Percentiles rank a stretch among this genome's conserved stretches.
Evolutionary conservation across 805 yeast species (phyloP).

Genomic region (Candida schatavii): DNA sequence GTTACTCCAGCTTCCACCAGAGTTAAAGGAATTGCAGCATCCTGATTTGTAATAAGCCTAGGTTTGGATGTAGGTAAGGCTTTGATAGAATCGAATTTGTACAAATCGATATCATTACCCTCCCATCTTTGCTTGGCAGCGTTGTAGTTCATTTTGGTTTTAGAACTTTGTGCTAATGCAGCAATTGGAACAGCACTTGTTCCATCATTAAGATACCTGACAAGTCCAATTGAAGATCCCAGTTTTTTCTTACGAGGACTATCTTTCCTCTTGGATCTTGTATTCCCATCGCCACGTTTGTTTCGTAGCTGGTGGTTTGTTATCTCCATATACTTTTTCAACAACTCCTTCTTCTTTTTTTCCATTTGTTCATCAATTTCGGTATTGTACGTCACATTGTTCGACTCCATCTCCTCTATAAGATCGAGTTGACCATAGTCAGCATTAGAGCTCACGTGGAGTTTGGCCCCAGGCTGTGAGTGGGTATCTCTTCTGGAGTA

Average conservation of each 20-base stretch:
- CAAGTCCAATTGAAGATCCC: slow-evolving; percentile 22
- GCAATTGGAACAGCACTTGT: slow-evolving; percentile 12
- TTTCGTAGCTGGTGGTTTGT: slow-evolving; percentile 13
- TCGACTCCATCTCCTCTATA: slow-evolving; percentile 11
- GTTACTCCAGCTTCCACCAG: slow-evolving; percentile 15
- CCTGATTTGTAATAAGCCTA: slow-evolving; percentile 31
- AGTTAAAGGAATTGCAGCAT: slow-evolving; percentile 14
- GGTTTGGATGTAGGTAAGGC: slow-evolving; percentile 27
- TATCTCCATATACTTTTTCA: slow-evolving; percentile 31
- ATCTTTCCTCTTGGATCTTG: slow-evolving; percentile 3
- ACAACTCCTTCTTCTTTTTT: slow-evolving; percentile 23
- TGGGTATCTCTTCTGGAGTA: slow-evolving; percentile 14
- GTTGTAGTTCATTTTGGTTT: slow-evolving; percentile 47
- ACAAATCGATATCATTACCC: slow-evolving; percentile 59
- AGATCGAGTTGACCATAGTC: not conserved
- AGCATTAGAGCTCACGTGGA: not conserved
- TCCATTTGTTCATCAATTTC: slow-evolving; percentile 16
- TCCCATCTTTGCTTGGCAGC: slow-evolving; percentile 55
- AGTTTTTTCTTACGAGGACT: slow-evolving; percentile 1
- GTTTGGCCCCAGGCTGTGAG: not conserved
- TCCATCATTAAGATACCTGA: slow-evolving; percentile 25
- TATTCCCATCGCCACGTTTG: slow-evolving; percentile 11
- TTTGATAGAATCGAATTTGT: slow-evolving; percentile 42
- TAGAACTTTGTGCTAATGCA: slow-evolving; percentile 16
- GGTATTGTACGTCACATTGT: slow-evolving; percentile 5